Percentiles rank a stretch among this genome's conserved stretches.
Conservation (phyloP, 176 grass and related monocot genomes). For the Ananas comosus region DNA sequence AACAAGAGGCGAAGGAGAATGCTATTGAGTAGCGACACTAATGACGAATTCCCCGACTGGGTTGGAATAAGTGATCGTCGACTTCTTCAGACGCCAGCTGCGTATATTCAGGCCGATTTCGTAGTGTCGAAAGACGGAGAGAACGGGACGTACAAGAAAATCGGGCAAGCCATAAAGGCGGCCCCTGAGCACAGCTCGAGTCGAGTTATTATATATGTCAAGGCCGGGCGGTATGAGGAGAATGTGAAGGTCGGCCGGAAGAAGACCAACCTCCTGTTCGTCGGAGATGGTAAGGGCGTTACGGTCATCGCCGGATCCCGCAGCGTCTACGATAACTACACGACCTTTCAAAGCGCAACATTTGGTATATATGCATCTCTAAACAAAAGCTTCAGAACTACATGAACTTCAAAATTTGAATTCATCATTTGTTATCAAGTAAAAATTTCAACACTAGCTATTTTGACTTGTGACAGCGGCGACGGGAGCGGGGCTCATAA, state of each 20-base stretch:
- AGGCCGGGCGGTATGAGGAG: slow-evolving; percentile 41
- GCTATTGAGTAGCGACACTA: slow-evolving; percentile 14
- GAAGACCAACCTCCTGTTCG: slow-evolving; percentile 47
- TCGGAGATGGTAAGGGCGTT: slow-evolving; percentile 33
- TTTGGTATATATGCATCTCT: slow-evolving; percentile 23
- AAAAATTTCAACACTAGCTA: background rate
- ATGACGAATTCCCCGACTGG: slow-evolving; percentile 36
- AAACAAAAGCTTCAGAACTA: background rate
- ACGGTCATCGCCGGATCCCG: slow-evolving; percentile 32
- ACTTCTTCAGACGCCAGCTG: slow-evolving; percentile 23
- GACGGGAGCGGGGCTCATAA: slow-evolving; percentile 35
- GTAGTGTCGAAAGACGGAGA: slow-evolving; percentile 39
- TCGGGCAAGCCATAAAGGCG: slow-evolving; percentile 35
- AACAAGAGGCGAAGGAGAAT: slow-evolving; percentile 21
- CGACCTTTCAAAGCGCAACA: slow-evolving; percentile 52
- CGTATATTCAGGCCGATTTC: slow-evolving; percentile 41
- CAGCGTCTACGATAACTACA: slow-evolving; percentile 24
- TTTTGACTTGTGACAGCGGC: slow-evolving; percentile 14
- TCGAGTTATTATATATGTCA: slow-evolving; percentile 50
- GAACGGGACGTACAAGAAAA: slow-evolving; percentile 29
- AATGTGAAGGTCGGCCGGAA: slow-evolving; percentile 44
- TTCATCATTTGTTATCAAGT: background rate
- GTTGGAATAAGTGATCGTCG: slow-evolving; percentile 26
- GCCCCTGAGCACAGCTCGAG: slow-evolving; percentile 23
- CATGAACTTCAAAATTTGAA: background rate